Evolutionary conservation across 2,329 filamentous ascomycete genomes (phyloP), one percentile per base, ranked within the genome.

Genomic region (Colletotrichum nymphaeae): DNA sequence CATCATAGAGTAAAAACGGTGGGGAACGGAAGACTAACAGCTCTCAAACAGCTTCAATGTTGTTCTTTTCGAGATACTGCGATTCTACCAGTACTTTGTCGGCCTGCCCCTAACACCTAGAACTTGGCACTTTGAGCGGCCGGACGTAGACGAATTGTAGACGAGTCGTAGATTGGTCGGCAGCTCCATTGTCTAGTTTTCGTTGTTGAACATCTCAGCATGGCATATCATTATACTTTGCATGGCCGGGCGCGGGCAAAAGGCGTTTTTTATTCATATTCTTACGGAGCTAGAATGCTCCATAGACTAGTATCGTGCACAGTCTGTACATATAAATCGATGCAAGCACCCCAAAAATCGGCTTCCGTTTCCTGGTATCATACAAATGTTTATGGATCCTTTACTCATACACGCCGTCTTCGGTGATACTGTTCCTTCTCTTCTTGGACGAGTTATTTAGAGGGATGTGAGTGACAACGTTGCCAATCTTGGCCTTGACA

Each of bases 401-500:
- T 63, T 22, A 73, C 19, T 35, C n/a, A 4, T 63, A 64, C 16
- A 73, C 32, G 16, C 26, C 37, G 11, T 28, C 67, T 12, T 42
- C 67, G 7, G 12, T 8, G 5, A 5, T 6, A 2, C 56, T 42
- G 16, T 46, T 46, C n/a, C 46, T 58, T 8, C 60, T 30, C 7
- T 46, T 35, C 12, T 28, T 56, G 32, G 35, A 49, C 24, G 49
- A 59, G 12, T 67, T 32, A 76, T 76, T 65, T 66, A 91, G 77
- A 28, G 81, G 75, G 5, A 91, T 79, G 68, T 86, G 85, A 9
- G 86, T 89, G 22, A 95, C 89, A 19, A 87, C 83, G 78, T 95
- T 95, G 6, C 93, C 93, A 78, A 95, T 91, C 84, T 95, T 95
- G 42, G 87, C 88, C 82, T 95, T 95, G 75, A 96, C 83, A 9